phyloP scores from a whole-genome alignment of 2,329 filamentous ascomycete species.

The Alternaria triticina region DNA sequence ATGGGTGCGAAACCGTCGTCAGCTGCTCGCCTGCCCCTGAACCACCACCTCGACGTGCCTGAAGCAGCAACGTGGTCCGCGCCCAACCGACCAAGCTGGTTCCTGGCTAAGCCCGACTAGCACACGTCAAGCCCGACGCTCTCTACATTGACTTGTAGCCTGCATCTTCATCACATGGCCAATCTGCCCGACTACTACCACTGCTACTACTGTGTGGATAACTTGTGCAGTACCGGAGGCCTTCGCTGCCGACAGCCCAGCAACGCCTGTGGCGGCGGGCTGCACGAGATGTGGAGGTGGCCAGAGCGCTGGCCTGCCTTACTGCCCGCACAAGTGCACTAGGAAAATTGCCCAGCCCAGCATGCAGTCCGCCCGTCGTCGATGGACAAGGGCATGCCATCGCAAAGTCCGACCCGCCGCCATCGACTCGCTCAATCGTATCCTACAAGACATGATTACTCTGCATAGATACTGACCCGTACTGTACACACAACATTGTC shows the following conservation, averaged over 20 bases:
- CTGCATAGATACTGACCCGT: neutral
- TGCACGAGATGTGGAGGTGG: neutral
- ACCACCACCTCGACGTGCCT: conserved; percentile 4
- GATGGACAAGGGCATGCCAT: neutral
- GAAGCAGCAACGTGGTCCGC: conserved; percentile 3
- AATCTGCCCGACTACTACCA: too few relatives aligned
- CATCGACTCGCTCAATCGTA: neutral
- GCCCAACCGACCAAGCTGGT: conserved; percentile 13
- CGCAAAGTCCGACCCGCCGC: neutral
- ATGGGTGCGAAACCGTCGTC: conserved; percentile 17
- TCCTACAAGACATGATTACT: neutral
- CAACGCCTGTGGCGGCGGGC: neutral
- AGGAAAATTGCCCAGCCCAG: neutral
- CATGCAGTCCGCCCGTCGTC: neutral
- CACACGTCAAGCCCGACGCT: neutral
- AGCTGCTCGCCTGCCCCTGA: conserved; percentile 18
- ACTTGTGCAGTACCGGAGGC: neutral
- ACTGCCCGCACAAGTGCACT: neutral
- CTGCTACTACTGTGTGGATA: too few relatives aligned
- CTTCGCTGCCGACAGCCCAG: neutral
- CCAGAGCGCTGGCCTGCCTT: neutral
- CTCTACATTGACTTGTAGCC: neutral
- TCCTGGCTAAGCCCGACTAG: conserved; percentile 16
- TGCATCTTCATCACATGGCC: neutral
- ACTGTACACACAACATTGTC: neutral